Base-by-base conservation (phyloP, 495 filamentous ascomycete genomes). In the Ramalina intermedia region DNA sequence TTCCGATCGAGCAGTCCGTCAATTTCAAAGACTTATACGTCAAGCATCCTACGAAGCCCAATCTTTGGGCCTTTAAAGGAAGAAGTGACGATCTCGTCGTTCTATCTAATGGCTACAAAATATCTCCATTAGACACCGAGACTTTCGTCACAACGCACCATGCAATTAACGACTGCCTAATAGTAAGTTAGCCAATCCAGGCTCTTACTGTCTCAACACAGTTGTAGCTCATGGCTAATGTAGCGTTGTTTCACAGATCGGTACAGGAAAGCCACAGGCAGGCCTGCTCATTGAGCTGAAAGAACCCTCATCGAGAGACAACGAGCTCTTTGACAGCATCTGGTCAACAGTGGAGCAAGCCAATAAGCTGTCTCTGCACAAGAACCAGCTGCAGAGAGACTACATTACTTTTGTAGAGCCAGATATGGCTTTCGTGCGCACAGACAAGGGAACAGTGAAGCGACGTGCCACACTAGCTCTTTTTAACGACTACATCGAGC, bases 21-120 rank as follows among this genome's bases (percentile, higher is more conserved):
- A 57, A 62, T 33, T 79, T 72, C 9, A 71, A 72, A 37, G 79
- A 82, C 56, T 60, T 82, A 16, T 84, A 68, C 55, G 57, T 55
- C 17, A 66, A 59, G 13, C 76, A 80, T 50, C 72, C 75, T 0
- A 66, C 64, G 1, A 51, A 67, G 21, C 59, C 66, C 0, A 54
- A 71, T 27, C 54, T 70, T 35, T 82, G 74, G 76, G 58, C 61
- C 12, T 76, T 72, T 47, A 52, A 58, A 20, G 73, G 76, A 4
- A 67, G 80, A 11, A 53, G 60, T 1, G 80, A 84, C 52, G 78
- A 80, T 57, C 63, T 81, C 43, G 75, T 84, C 44, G 78, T 81
- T 2, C 72, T 82, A 48, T 70, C 66, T 14, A 82, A 74, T 58
- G 79, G 77, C 24, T 76, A 82, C 57, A 84, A 81, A 60, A 54